These are phyloP conservation scores for Metschnikowia reukaufii DNA, from an alignment of 805 yeast species.

Conservation along the genomic window DNA sequence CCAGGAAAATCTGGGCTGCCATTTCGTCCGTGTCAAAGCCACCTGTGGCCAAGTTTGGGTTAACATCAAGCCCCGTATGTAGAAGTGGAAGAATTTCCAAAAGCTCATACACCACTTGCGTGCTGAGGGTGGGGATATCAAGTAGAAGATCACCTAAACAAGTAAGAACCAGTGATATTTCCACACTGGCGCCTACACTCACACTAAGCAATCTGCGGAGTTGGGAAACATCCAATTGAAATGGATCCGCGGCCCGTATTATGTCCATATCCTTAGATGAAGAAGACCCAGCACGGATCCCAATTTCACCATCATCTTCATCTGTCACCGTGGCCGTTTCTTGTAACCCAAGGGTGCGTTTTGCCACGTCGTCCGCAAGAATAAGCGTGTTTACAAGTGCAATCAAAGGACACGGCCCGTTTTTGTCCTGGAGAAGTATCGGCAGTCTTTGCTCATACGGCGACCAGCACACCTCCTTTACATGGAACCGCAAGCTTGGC, in stretches of 20 bases:
- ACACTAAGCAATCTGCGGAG: constrained; percentile 11
- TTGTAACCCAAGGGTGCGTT: constrained; percentile 4
- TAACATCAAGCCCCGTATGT: constrained; percentile 68
- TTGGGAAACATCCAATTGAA: constrained; percentile 2
- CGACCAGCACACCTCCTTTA: constrained; percentile 34
- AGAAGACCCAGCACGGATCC: not conserved
- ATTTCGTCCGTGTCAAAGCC: constrained; percentile 50
- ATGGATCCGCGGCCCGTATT: not conserved
- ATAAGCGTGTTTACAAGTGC: constrained; percentile 73
- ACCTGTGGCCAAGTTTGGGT: constrained; percentile 61
- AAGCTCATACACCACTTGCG: constrained; percentile 30
- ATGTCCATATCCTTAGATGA: not conserved
- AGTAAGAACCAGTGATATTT: constrained; percentile 43
- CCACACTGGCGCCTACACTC: constrained; percentile 10
- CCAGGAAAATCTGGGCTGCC: constrained; percentile 56
- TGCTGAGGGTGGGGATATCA: constrained; percentile 14
- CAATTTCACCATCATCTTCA: not conserved
- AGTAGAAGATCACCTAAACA: constrained; percentile 49
- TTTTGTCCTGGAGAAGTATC: constrained; percentile 70
- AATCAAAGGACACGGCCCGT: constrained; percentile 88
- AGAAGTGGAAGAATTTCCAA: constrained; percentile 60
- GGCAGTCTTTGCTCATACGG: constrained; percentile 44
- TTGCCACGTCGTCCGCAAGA: constrained; percentile 41
- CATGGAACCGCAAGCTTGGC: constrained; percentile 15
- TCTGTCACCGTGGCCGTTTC: not conserved